A percentile compares a stretch with the other conserved stretches of the same genome.
These are phyloP conservation scores for Gossypium anomalum DNA, from an alignment of 345 rosid species.

Conservation along the genomic window DNA sequence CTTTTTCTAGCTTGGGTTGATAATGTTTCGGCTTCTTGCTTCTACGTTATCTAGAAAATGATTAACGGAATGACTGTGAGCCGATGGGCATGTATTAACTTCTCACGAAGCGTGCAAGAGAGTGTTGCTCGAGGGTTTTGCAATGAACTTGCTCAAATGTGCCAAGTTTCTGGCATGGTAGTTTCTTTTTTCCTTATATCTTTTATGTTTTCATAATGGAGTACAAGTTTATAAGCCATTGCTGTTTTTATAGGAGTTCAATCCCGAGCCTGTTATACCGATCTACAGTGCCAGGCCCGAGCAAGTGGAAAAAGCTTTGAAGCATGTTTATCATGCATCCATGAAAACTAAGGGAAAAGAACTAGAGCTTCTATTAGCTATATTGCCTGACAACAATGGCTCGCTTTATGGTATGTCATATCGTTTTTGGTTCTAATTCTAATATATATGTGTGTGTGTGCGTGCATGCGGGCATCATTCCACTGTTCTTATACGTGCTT, in stretches of 20 bases:
- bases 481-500: background rate
- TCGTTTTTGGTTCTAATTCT: background rate
- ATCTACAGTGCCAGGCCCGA: slow-evolving; percentile 93
- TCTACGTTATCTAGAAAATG: slow-evolving; percentile 64
- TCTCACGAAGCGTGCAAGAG: slow-evolving; percentile 93
- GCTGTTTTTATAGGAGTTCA: slow-evolving; percentile 58
- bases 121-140: slow-evolving; percentile 90
- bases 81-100: slow-evolving; percentile 97
- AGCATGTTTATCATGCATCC: slow-evolving; percentile 79
- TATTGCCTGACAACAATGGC: slow-evolving; percentile 97
- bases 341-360: slow-evolving; percentile 93
- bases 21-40: slow-evolving; percentile 10
- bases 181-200: background rate
- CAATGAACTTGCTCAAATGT: slow-evolving; percentile 93
- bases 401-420: slow-evolving; percentile 74
- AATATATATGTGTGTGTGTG: background rate
- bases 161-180: slow-evolving; percentile 99
- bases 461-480: background rate
- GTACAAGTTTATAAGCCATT: background rate
- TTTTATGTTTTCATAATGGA: background rate
- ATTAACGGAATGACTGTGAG: slow-evolving; percentile 95
- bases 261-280: slow-evolving; percentile 89
- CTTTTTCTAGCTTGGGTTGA: slow-evolving; percentile 3
- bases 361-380: slow-evolving; percentile 83
- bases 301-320: slow-evolving; percentile 96